A percentile compares a stretch with the other conserved stretches of the same genome.
These are phyloP conservation scores for Xerocomus spinulosus DNA, from an alignment of 768 basidiomycete species.

Conservation along the genomic window DNA sequence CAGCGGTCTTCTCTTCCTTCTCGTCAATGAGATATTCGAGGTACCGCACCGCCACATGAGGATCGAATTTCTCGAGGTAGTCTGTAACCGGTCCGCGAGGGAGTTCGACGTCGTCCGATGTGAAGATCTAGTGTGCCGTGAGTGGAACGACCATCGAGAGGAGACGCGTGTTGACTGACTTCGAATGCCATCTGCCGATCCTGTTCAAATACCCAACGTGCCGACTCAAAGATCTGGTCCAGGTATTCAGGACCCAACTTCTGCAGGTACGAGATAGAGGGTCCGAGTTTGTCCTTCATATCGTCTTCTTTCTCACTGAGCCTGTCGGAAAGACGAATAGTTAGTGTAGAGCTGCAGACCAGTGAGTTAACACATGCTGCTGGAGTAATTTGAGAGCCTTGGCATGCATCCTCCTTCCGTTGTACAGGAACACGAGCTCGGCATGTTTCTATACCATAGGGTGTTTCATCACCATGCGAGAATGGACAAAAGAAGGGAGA, in stretches of 20 bases:
- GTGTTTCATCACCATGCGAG: not conserved
- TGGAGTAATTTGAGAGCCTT: slow-evolving; percentile 82
- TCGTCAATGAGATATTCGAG: slow-evolving; percentile 82
- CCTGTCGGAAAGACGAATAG: slow-evolving; percentile 37
- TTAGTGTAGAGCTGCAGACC: not conserved
- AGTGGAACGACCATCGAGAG: not conserved
- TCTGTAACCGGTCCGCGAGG: slow-evolving; percentile 72
- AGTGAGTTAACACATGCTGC: slow-evolving; percentile 51
- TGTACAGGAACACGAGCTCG: slow-evolving; percentile 87
- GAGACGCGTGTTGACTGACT: slow-evolving; percentile 34
- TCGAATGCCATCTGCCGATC: slow-evolving; percentile 73
- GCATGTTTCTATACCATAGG: slow-evolving; percentile 66
- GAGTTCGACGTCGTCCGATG: slow-evolving; percentile 89
- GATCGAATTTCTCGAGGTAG: slow-evolving; percentile 71
- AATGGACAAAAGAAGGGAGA: not conserved
- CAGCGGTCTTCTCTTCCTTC: slow-evolving; percentile 57
- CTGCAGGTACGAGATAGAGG: slow-evolving; percentile 86
- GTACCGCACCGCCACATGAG: slow-evolving; percentile 60
- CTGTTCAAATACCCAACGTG: slow-evolving; percentile 81
- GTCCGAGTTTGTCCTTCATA: slow-evolving; percentile 69
- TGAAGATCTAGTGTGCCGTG: slow-evolving; percentile 67
- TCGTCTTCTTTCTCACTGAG: slow-evolving; percentile 76
- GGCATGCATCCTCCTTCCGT: slow-evolving; percentile 92
- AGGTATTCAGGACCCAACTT: slow-evolving; percentile 83
- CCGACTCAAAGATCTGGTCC: slow-evolving; percentile 73